Percentiles rank a stretch among this genome's conserved stretches.
phyloP scores from a whole-genome alignment of 495 filamentous ascomycete species.

The Tetracladium setigerum region DNA sequence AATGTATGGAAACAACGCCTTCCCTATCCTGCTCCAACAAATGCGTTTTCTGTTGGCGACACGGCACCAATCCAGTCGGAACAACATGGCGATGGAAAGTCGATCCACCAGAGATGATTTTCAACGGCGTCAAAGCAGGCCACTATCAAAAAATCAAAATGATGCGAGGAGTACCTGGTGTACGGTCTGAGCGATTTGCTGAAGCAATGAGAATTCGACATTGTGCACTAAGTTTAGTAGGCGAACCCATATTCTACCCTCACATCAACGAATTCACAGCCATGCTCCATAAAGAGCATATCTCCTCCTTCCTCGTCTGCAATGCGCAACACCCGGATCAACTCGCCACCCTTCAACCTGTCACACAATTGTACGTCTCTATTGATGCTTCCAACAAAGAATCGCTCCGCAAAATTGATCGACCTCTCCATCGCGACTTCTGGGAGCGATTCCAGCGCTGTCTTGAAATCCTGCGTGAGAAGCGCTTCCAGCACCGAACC shows the following conservation, averaged over 20 bases:
- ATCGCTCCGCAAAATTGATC: constrained; percentile 75
- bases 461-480: constrained; percentile 79
- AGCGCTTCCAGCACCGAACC: constrained; percentile 74
- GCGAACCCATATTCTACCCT: constrained; percentile 96
- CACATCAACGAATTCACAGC: constrained; percentile 86
- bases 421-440: constrained; percentile 90
- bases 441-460: constrained; percentile 92
- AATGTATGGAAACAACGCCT: constrained; percentile 96
- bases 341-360: constrained; percentile 67
- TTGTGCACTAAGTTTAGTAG: constrained; percentile 84
- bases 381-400: constrained; percentile 94
- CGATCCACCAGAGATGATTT: constrained; percentile 82
- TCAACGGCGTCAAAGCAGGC: constrained; percentile 78
- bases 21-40: constrained; percentile 96
- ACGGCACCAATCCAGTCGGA: constrained; percentile 93
- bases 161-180: constrained; percentile 87
- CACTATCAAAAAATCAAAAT: constrained; percentile 98
- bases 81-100: constrained; percentile 96
- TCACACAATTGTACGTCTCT: constrained; percentile 91
- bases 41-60: constrained; percentile 97
- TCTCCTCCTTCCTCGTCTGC: constrained; percentile 92
- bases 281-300: constrained; percentile 75
- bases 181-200: constrained; percentile 81
- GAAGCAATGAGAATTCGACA: constrained; percentile 91
- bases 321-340: constrained; percentile 97